phyloP scores from a whole-genome alignment of 2,329 filamentous ascomycete genomes.

The Aspergillus texensis region DNA sequence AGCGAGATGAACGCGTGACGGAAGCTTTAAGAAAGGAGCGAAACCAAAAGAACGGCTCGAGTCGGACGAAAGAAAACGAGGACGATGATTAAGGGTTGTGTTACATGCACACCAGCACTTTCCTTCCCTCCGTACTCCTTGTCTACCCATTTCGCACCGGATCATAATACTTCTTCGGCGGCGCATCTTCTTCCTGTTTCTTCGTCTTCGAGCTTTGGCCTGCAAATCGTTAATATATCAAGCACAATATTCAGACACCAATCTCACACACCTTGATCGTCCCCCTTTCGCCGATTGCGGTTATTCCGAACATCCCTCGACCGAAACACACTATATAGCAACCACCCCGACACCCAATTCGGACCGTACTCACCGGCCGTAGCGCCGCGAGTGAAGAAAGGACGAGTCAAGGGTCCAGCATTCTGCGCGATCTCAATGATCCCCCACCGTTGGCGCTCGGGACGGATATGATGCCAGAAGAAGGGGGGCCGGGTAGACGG shows the following conservation, averaged over 20 bases:
- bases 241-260: neutral
- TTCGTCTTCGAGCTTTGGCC: constrained; percentile 24
- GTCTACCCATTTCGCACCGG: constrained; percentile 41
- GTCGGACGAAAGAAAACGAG: constrained; percentile 3
- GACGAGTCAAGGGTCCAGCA: constrained; percentile 40
- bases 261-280: constrained; percentile 21
- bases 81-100: constrained; percentile 10
- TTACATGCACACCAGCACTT: neutral
- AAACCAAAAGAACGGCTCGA: constrained; percentile 36
- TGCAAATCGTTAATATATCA: constrained; percentile 6
- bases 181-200: constrained; percentile 29
- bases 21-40: constrained; percentile 56
- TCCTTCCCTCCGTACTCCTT: neutral
- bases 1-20: constrained; percentile 64
- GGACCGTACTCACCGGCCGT: constrained; percentile 49
- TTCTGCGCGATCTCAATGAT: constrained; percentile 48
- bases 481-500: constrained; percentile 43
- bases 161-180: constrained; percentile 44
- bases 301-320: constrained; percentile 51
- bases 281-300: constrained; percentile 45
- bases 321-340: constrained; percentile 52
- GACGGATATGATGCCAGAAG: constrained; percentile 52
- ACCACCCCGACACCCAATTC: constrained; percentile 51
- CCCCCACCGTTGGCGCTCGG: constrained; percentile 45
- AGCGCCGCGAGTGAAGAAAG: constrained; percentile 43